phyloP scores from a whole-genome alignment of 2,329 filamentous ascomycete species.

The Apiospora aurea region DNA sequence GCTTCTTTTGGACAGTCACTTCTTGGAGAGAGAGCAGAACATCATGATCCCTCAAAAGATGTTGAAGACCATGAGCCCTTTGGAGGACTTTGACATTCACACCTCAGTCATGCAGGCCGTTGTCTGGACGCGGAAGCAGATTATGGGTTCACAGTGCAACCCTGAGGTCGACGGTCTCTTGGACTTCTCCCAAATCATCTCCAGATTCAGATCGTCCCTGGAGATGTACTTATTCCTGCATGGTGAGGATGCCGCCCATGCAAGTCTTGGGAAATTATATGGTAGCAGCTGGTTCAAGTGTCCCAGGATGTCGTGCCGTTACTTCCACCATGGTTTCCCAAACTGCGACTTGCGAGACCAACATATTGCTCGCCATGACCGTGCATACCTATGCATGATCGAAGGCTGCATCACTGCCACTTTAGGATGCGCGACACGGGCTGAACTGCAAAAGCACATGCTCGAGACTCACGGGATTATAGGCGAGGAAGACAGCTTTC shows the following conservation, averaged over 20 bases:
- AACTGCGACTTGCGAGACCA: slow-evolving; percentile 39
- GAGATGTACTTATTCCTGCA: not conserved
- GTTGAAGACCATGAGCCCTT: not conserved
- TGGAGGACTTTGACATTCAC: not conserved
- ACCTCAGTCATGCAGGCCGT: not conserved
- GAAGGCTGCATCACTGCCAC: slow-evolving; percentile 42
- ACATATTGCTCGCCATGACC: slow-evolving; percentile 48
- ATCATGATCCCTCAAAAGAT: not conserved
- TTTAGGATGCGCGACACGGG: slow-evolving; percentile 49
- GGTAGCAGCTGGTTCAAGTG: slow-evolving; percentile 51
- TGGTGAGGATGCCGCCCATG: not conserved
- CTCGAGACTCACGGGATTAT: slow-evolving; percentile 36
- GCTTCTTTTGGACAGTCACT: not conserved
- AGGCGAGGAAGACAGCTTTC: slow-evolving; percentile 30
- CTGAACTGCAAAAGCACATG: slow-evolving; percentile 46
- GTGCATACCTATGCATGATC: slow-evolving; percentile 48
- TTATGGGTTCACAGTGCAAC: not conserved
- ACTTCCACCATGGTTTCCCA: slow-evolving; percentile 52
- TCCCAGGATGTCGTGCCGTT: slow-evolving; percentile 47
- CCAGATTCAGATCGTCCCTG: not conserved
- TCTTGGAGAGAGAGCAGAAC: not conserved
- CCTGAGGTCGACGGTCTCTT: not conserved
- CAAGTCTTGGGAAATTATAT: slow-evolving; percentile 37
- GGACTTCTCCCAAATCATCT: slow-evolving; percentile 6
- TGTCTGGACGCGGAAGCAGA: not conserved